A percentile compares a stretch with the other conserved stretches of the same genome.
These are phyloP conservation scores for Penicillium occitanis DNA, from an alignment of 2,329 filamentous ascomycete genomes.

Conservation along the genomic window DNA sequence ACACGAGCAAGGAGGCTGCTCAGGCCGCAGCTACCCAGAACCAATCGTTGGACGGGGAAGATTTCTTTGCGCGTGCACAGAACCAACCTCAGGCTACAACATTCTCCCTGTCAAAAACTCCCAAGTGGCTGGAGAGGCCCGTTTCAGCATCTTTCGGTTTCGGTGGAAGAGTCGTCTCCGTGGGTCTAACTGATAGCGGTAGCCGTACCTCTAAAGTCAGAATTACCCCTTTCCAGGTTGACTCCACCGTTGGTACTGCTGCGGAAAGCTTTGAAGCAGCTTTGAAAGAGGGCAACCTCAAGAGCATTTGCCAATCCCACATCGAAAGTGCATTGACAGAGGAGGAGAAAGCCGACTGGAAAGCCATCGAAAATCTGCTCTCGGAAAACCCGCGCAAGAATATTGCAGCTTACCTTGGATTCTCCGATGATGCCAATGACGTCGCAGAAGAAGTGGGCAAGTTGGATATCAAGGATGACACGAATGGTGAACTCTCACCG, in stretches of 20 bases:
- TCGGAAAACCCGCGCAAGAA: slow-evolving; percentile 81
- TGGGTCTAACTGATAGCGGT: slow-evolving; percentile 58
- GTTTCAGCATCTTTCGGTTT: slow-evolving; percentile 90
- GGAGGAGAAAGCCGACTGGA: slow-evolving; percentile 95
- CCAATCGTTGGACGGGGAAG: slow-evolving; percentile 77
- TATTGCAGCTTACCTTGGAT: slow-evolving; percentile 87
- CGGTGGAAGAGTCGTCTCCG: slow-evolving; percentile 87
- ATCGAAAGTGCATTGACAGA: slow-evolving; percentile 74
- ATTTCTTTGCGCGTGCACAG: slow-evolving; percentile 94
- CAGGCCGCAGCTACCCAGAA: slow-evolving; percentile 64
- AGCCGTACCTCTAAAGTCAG: slow-evolving; percentile 73
- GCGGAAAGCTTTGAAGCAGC: slow-evolving; percentile 86
- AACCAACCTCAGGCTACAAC: slow-evolving; percentile 85
- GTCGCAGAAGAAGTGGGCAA: slow-evolving; percentile 45
- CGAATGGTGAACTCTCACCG: slow-evolving; percentile 49
- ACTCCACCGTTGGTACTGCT: slow-evolving; percentile 77
- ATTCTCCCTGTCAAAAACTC: slow-evolving; percentile 81
- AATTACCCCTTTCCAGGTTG: slow-evolving; percentile 85
- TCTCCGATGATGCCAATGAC: slow-evolving; percentile 62
- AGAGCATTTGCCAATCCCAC: slow-evolving; percentile 75
- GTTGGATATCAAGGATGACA: slow-evolving; percentile 42
- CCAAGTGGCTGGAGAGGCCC: slow-evolving; percentile 85
- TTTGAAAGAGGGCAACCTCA: slow-evolving; percentile 73
- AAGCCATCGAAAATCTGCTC: slow-evolving; percentile 84
- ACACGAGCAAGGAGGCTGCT: slow-evolving; percentile 72